Base-by-base conservation (phyloP, 306 rosid genomes). In the Acmispon strigosus region DNA sequence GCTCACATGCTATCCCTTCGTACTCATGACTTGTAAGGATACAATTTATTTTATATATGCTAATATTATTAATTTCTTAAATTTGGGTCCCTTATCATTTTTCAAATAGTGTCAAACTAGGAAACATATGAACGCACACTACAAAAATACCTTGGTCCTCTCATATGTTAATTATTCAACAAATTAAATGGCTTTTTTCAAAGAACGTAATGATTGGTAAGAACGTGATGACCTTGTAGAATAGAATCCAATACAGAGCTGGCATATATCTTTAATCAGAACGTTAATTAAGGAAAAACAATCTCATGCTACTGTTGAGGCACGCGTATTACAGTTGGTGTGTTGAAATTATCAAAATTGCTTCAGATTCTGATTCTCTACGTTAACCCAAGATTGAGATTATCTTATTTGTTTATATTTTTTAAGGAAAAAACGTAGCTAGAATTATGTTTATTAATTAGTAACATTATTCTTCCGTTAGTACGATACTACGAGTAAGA, bases 261-360 rank as follows among this genome's bases (percentile, higher is more conserved):
- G 78, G 76, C 86, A 82, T 69, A 77, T 74, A 77, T 55, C 16
- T 42, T 1, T 27, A 2, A 27, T 27, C 4, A 8, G 17, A 45
- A 67, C 72, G 59, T 12, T 65, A 64, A 54, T 62, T 42, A 61
- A 75, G 68, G 66, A 59, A 58, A 34, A 12, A 71, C 43, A n/a
- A 52, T 61, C 59, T 8, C 59, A 27, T 71, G 53, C 39, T 57
- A 69, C 76, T 79, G 67, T 79, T 52, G 70, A 61, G 19, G 37
- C 81, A 82, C 83, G 81, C 84, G 76, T 76, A 45, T 45, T 45
- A 78, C 75, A 71, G 72, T 78, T 74, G 76, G 66, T 59, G 1
- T 45, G 45, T 54, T 62, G 67, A 64, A 48, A 53, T 53, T 37
- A 59, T 58, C 27, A n/a, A 55, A 77, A 58, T 45, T 72, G 14